phyloP scores from a whole-genome alignment of 805 yeast genomes.

The Ogataea siamensis region DNA sequence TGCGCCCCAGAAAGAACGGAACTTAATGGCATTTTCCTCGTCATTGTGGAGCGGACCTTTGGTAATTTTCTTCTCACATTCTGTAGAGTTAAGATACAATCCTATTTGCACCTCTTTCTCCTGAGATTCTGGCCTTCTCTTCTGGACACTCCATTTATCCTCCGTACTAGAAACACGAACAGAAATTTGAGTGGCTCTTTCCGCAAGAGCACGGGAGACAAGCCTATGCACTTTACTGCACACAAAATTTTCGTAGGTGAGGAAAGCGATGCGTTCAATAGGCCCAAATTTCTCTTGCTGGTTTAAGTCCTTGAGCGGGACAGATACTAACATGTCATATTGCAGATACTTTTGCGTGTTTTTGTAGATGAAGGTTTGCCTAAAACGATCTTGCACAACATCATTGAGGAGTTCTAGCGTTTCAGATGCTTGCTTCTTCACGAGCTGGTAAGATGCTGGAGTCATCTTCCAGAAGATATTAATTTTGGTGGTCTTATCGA shows the following conservation, averaged over 20 bases:
- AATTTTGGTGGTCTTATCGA: slow-evolving; percentile 72
- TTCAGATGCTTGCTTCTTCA: slow-evolving; percentile 64
- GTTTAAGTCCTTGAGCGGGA: slow-evolving; percentile 45
- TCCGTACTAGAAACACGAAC: slow-evolving; percentile 26
- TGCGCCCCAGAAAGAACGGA: slow-evolving; percentile 86
- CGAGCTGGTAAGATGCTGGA: slow-evolving; percentile 55
- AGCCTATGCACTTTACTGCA: slow-evolving; percentile 59
- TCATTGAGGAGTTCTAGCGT: slow-evolving; percentile 72
- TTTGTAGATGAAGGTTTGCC: slow-evolving; percentile 66
- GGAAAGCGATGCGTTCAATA: slow-evolving; percentile 65
- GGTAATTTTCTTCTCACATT: slow-evolving; percentile 77
- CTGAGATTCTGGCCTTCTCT: slow-evolving; percentile 49
- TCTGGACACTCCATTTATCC: slow-evolving; percentile 41
- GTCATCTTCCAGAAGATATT: slow-evolving; percentile 84
- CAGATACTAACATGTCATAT: slow-evolving; percentile 60
- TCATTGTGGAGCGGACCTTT: slow-evolving; percentile 77
- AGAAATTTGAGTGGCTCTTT: slow-evolving; percentile 40
- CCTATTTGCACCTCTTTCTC: slow-evolving; percentile 50
- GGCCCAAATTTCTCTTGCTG: slow-evolving; percentile 55
- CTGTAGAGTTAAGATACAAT: slow-evolving; percentile 63
- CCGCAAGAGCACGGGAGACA: slow-evolving; percentile 56
- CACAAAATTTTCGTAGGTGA: slow-evolving; percentile 65
- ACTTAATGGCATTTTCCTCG: slow-evolving; percentile 54
- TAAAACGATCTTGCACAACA: slow-evolving; percentile 79
- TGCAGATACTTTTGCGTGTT: slow-evolving; percentile 52